Conservation (phyloP, 2,329 filamentous ascomycete species). For the Stylonectria norvegica region DNA sequence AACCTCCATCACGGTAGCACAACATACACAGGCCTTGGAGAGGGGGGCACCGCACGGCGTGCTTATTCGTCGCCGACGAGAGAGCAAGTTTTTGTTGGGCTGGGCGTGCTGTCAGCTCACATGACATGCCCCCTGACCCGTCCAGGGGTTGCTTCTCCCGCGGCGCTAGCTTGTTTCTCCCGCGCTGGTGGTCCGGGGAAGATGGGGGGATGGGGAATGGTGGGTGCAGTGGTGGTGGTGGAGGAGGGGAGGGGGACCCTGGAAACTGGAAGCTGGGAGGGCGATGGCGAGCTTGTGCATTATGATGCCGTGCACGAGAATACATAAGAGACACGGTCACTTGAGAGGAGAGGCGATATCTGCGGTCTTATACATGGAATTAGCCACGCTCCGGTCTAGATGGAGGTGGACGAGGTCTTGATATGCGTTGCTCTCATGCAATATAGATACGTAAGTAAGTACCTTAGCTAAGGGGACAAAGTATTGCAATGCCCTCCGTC, state of each 20-base stretch:
- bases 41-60: neutral
- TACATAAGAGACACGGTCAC: too few relatives aligned
- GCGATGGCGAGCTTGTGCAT: too few relatives aligned
- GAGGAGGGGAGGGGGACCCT: neutral
- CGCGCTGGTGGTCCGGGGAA: conserved; percentile 8
- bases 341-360: too few relatives aligned
- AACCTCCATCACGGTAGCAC: too few relatives aligned
- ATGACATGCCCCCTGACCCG: neutral
- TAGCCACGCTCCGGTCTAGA: too few relatives aligned
- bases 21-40: neutral
- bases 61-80: neutral
- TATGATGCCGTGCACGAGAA: too few relatives aligned
- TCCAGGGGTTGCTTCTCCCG: neutral
- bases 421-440: too few relatives aligned
- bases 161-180: conserved; percentile 3
- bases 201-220: conserved; percentile 17
- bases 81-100: neutral
- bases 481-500: too few relatives aligned
- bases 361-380: too few relatives aligned
- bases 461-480: too few relatives aligned
- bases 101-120: neutral
- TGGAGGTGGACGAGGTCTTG: too few relatives aligned
- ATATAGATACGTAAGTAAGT: too few relatives aligned
- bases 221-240: conserved; percentile 6
- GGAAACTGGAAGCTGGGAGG: neutral